Evolutionary conservation across 768 basidiomycete genomes (phyloP), one percentile per base, ranked within the genome.

Genomic region (Tulasnella sp.): DNA sequence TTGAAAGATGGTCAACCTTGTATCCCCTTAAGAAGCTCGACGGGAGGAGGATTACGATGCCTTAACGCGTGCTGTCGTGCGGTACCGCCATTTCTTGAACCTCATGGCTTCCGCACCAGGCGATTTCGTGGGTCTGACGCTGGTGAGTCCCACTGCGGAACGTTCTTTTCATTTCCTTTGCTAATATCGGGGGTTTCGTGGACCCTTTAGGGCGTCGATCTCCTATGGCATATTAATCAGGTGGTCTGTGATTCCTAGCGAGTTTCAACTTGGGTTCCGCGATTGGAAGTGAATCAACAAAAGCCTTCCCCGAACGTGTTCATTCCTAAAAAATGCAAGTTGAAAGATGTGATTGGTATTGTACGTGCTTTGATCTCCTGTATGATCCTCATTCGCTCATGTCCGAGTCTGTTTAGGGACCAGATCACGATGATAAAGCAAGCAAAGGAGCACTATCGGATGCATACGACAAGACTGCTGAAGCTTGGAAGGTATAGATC

Each of bases 401-500:
- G n/a, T n/a, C n/a, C n/a, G n/a, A n/a, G n/a, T n/a, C n/a, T n/a
- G n/a, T n/a, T n/a, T 79, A n/a, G n/a, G n/a, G n/a, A n/a, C n/a
- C n/a, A n/a, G n/a, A n/a, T n/a, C n/a, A n/a, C n/a, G n/a, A n/a
- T n/a, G n/a, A n/a, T n/a, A n/a, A n/a, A n/a, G n/a, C n/a, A n/a
- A n/a, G n/a, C n/a, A n/a, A n/a, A n/a, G n/a, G n/a, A n/a, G n/a
- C n/a, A n/a, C n/a, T n/a, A n/a, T n/a, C n/a, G n/a, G n/a, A n/a
- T n/a, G n/a, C 77, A 32, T 88, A 90, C 79, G 90, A 90, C 46
- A 70, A 84, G 18, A 90, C 88, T 0, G 88, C 87, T 70, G 85
- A 85, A 15, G 86, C 85, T 3, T 89, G 89, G 89, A 81, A 82
- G 77, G 87, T 87, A 37, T 29, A 39, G 5, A 44, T 6, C 42